Conservation (phyloP, 805 yeast species). For the Wickerhamiella lipophila region DNA sequence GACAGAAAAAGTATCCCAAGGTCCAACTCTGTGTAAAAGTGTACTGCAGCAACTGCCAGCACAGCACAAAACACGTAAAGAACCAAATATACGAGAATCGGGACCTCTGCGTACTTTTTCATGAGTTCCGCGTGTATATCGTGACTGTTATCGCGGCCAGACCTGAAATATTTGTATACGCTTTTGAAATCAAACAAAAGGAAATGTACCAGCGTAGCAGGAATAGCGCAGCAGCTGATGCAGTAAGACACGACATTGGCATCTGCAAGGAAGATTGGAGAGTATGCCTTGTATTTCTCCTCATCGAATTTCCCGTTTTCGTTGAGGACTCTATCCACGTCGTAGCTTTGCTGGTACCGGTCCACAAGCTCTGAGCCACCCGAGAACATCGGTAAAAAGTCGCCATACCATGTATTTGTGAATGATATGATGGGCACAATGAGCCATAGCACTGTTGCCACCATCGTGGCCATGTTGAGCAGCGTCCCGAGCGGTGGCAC, state of each 20-base stretch:
- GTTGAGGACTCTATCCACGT: constrained; percentile 38
- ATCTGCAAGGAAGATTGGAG: constrained; percentile 50
- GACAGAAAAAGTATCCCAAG: constrained; percentile 34
- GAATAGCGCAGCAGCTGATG: constrained; percentile 48
- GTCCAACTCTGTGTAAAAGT: constrained; percentile 35
- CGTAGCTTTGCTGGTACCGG: constrained; percentile 38
- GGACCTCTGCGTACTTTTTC: constrained; percentile 46
- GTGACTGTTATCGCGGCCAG: constrained; percentile 33
- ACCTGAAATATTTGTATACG: constrained; percentile 37
- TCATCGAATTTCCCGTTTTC: constrained; percentile 33
- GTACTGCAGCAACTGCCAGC: constrained; percentile 11
- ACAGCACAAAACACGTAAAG: constrained; percentile 28
- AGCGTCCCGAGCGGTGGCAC: constrained; percentile 45
- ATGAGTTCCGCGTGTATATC: constrained; percentile 47
- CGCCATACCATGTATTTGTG: constrained; percentile 46
- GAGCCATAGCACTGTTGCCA: constrained; percentile 42
- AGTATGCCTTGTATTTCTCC: constrained; percentile 41
- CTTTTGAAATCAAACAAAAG: constrained; percentile 45
- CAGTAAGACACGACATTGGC: constrained; percentile 52
- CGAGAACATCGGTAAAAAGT: constrained; percentile 43
- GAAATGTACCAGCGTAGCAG: constrained; percentile 48
- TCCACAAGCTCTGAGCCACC: constrained; percentile 36
- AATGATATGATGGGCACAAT: constrained; percentile 41
- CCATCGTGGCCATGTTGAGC: constrained; percentile 35
- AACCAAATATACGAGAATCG: constrained; percentile 47